A percentile compares a stretch with the other conserved stretches of the same genome.
Conservation (phyloP, 306 rosid species). For the Pterocarpus macrocarpus region DNA sequence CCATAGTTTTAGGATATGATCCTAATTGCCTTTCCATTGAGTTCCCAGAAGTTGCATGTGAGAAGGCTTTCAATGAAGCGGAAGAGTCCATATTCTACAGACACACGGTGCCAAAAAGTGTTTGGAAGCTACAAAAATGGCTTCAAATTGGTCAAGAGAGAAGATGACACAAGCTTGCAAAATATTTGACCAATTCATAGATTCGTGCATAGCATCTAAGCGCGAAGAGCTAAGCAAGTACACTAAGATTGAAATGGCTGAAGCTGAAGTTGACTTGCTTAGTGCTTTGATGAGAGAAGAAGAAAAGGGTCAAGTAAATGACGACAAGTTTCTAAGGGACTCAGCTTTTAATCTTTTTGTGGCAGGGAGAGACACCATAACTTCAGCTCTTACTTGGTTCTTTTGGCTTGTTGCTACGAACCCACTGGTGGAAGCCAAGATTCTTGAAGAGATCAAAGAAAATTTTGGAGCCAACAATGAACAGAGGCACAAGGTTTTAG, state of each 20-base stretch:
- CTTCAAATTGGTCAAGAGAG: slow-evolving; percentile 57
- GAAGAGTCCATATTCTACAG: slow-evolving; percentile 52
- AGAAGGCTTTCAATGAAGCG: slow-evolving; percentile 53
- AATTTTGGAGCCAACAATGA: not conserved
- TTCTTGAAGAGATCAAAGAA: slow-evolving; percentile 53
- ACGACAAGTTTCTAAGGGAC: slow-evolving; percentile 59
- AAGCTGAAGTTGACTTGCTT: slow-evolving; percentile 37
- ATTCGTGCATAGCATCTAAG: slow-evolving; percentile 43
- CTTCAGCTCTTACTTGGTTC: slow-evolving; percentile 62
- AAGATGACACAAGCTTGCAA: slow-evolving; percentile 44
- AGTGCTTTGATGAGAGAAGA: slow-evolving; percentile 43
- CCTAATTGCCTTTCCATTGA: slow-evolving; percentile 53
- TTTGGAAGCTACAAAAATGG: slow-evolving; percentile 60
- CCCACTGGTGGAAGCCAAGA: slow-evolving; percentile 56
- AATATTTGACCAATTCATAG: slow-evolving; percentile 50
- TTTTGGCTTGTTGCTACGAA: slow-evolving; percentile 59
- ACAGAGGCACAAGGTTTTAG: not conserved
- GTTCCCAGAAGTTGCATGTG: slow-evolving; percentile 45
- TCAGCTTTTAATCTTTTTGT: slow-evolving; percentile 47
- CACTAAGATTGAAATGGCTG: not conserved
- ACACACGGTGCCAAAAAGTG: slow-evolving; percentile 21
- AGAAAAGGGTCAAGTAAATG: not conserved
- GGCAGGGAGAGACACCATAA: slow-evolving; percentile 61
- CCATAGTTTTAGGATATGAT: slow-evolving; percentile 52
- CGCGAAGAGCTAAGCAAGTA: slow-evolving; percentile 4